Percentiles rank a stretch among this genome's conserved stretches.
These are phyloP conservation scores for Ceratocystis colombiana DNA, from an alignment of 2,329 filamentous ascomycete species.

Conservation along the genomic window DNA sequence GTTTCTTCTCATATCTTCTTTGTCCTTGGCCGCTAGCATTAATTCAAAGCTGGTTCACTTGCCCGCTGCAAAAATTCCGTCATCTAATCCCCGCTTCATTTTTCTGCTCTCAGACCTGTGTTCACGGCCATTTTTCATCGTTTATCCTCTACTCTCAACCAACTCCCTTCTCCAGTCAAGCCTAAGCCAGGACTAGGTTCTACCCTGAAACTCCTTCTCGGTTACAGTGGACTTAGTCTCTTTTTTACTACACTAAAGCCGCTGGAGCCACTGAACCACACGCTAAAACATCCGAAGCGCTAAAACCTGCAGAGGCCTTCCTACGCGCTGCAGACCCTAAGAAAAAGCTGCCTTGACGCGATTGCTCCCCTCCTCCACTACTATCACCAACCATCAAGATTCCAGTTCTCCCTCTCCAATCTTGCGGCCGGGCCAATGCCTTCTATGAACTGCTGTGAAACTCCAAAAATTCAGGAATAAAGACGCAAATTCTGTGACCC, in stretches of 20 bases:
- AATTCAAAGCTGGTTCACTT: not conserved
- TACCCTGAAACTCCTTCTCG: not conserved
- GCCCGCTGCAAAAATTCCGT: not conserved
- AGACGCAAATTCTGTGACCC: not conserved
- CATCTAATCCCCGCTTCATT: not conserved
- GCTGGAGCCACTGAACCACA: too few relatives aligned
- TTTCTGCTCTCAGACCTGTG: not conserved
- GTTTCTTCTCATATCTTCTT: not conserved
- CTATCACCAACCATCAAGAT: too few relatives aligned
- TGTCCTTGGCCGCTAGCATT: not conserved
- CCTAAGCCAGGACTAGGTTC: not conserved
- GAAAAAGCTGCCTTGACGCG: not conserved
- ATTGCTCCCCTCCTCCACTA: not conserved
- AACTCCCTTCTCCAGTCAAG: not conserved
- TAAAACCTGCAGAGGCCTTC: too few relatives aligned
- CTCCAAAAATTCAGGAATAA: not conserved
- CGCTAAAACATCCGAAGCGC: too few relatives aligned
- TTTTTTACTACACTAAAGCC: not conserved
- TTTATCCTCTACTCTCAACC: not conserved
- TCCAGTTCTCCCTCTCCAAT: not conserved
- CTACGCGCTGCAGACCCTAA: constrained; percentile 5
- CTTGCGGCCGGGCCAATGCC: not conserved
- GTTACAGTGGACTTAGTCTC: not conserved
- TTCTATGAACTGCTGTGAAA: not conserved
- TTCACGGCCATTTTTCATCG: not conserved